These are phyloP conservation scores for Kondoa malvinella DNA, from an alignment of 768 basidiomycete species.

Conservation along the genomic window DNA sequence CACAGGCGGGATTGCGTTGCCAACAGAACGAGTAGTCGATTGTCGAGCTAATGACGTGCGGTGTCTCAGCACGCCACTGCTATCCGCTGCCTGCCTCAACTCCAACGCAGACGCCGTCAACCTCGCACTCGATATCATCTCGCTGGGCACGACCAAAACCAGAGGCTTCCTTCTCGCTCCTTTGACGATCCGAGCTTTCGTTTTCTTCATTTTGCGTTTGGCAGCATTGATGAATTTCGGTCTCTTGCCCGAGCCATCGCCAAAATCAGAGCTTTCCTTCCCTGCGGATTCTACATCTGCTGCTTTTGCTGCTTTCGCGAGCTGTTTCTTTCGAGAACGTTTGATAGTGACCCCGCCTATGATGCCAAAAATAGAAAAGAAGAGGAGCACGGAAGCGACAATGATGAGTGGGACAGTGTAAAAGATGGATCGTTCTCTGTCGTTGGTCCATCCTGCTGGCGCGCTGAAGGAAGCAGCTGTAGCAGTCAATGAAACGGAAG, in stretches of 20 bases:
- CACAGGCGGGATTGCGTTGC: not conserved
- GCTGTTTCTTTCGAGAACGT: not conserved
- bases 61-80: not conserved
- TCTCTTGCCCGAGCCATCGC: not conserved
- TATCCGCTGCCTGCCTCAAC: not conserved
- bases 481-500: not conserved
- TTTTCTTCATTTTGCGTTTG: not conserved
- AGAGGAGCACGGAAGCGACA: constrained; percentile 2
- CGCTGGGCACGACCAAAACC: not conserved
- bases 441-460: not conserved
- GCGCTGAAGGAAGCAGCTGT: not conserved
- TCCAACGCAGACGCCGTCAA: not conserved
- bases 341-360: not conserved
- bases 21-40: not conserved
- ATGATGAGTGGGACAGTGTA: constrained; percentile 7
- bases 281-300: not conserved
- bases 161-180: not conserved
- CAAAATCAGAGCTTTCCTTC: not conserved
- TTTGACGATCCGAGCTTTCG: not conserved
- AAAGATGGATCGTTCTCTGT: not conserved
- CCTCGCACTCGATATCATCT: not conserved
- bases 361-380: not conserved
- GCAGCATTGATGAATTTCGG: not conserved
- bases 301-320: not conserved
- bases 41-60: not conserved